These are phyloP conservation scores for Nicotiana undulata DNA, from an alignment of 257 asterid genomes.

Conservation along the genomic window DNA sequence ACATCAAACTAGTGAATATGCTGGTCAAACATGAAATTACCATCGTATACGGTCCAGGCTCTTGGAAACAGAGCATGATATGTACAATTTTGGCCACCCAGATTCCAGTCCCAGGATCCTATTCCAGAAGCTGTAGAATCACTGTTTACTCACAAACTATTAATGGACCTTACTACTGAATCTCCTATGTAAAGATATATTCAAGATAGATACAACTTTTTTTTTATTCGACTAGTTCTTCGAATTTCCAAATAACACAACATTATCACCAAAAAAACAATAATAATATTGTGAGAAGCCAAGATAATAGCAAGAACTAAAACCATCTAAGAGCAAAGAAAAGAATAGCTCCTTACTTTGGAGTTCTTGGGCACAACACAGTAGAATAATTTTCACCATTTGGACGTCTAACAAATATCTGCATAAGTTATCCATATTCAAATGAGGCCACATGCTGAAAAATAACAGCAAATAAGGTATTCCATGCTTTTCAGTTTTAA, in stretches of 20 bases:
- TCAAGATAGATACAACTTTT: neutral
- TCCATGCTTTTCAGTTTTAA: neutral
- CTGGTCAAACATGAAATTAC: constrained; percentile 32
- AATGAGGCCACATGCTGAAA: constrained; percentile 3
- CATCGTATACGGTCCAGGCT: constrained; percentile 97
- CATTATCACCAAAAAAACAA: neutral
- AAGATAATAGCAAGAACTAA: neutral
- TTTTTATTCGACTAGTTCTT: neutral
- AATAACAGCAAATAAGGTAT: neutral
- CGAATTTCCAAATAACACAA: neutral
- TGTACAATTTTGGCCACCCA: constrained; percentile 57
- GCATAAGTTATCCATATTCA: constrained; percentile 18
- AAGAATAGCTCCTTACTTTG: constrained; percentile 40
- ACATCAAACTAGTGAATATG: constrained; percentile 12
- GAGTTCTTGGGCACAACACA: constrained; percentile 68
- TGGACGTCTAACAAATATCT: constrained; percentile 81
- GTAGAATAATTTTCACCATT: constrained; percentile 62
- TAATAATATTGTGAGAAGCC: neutral
- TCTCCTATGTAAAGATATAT: neutral
- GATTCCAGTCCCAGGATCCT: constrained; percentile 97
- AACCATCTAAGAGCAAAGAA: constrained; percentile 1
- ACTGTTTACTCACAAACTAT: constrained; percentile 41
- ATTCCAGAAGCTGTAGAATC: constrained; percentile 68
- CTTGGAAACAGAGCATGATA: constrained; percentile 96
- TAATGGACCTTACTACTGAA: constrained; percentile 12